Evolutionary conservation across 176 grass and related monocot species (phyloP).

Genomic region (Musa acuminata): DNA sequence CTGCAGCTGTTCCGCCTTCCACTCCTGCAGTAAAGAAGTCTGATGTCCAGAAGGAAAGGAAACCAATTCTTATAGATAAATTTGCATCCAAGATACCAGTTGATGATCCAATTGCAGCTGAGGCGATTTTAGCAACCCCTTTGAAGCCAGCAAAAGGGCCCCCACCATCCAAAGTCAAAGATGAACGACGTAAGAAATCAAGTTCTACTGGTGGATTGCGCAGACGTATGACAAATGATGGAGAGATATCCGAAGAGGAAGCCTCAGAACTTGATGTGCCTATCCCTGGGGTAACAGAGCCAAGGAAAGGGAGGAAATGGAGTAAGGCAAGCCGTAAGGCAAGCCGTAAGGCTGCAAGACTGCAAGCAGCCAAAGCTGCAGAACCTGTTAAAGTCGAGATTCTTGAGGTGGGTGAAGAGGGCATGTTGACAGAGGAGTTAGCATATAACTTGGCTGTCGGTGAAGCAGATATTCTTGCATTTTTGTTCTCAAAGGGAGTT

Average conservation of each 20-base stretch:
- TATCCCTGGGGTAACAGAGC: slow-evolving; percentile 43
- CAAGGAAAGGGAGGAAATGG: slow-evolving; percentile 79
- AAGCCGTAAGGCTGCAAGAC: slow-evolving; percentile 61
- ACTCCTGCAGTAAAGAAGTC: slow-evolving; percentile 26
- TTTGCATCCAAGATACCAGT: slow-evolving; percentile 63
- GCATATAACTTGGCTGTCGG: slow-evolving; percentile 65
- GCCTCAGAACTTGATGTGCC: slow-evolving; percentile 34
- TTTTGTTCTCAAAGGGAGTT: slow-evolving; percentile 49
- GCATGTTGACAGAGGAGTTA: slow-evolving; percentile 70
- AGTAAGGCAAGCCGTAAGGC: slow-evolving; percentile 69
- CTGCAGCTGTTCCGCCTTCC: slow-evolving; percentile 41
- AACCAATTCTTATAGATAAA: slow-evolving; percentile 88
- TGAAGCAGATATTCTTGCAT: slow-evolving; percentile 62
- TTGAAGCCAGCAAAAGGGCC: slow-evolving; percentile 51
- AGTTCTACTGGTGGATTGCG: slow-evolving; percentile 29
- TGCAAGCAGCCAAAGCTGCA: slow-evolving; percentile 57
- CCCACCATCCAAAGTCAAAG: slow-evolving; percentile 37
- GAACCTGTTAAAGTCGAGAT: slow-evolving; percentile 89
- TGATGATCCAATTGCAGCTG: slow-evolving; percentile 56
- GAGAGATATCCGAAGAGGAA: slow-evolving; percentile 34
- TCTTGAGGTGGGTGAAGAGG: slow-evolving; percentile 88
- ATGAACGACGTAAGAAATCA: slow-evolving; percentile 51
- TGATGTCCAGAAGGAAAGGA: slow-evolving; percentile 52
- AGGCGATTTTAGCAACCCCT: slow-evolving; percentile 37
- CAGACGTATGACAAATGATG: slow-evolving; percentile 30